phyloP scores from a whole-genome alignment of 768 basidiomycete species.

The Pleurotus cornucopiae region DNA sequence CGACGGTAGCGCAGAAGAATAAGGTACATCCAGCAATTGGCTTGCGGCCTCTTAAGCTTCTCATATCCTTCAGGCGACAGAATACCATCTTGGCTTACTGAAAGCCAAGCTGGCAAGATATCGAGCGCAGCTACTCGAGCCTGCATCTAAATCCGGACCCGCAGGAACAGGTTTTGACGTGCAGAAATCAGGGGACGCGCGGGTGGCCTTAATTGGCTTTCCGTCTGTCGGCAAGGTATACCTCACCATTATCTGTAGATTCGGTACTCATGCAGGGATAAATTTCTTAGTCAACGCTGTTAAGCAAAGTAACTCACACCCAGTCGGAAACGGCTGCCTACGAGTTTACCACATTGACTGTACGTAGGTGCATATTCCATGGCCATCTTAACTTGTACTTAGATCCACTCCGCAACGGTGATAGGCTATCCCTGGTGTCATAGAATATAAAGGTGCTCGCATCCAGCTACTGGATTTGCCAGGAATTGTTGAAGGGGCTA shows the following conservation, averaged over 20 bases:
- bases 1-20: conserved; percentile 82
- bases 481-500: conserved; percentile 93
- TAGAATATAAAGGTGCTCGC: conserved; percentile 88
- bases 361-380: conserved; percentile 24
- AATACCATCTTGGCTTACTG: conserved; percentile 89
- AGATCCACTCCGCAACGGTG: conserved; percentile 9
- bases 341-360: conserved; percentile 92
- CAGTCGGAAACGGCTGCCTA: conserved; percentile 87
- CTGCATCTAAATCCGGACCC: conserved; percentile 76
- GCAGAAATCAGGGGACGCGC: conserved; percentile 76
- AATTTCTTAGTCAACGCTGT: conserved; percentile 70
- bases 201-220: conserved; percentile 91
- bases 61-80: conserved; percentile 65
- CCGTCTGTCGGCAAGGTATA: conserved; percentile 88
- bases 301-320: conserved; percentile 90
- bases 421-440: conserved; percentile 94
- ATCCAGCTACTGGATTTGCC: conserved; percentile 95
- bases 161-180: conserved; percentile 87
- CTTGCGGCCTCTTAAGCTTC: conserved; percentile 7
- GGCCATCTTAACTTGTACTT: not conserved
- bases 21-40: conserved; percentile 51
- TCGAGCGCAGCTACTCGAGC: conserved; percentile 92
- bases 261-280: not conserved
- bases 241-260: not conserved
- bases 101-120: conserved; percentile 96